phyloP scores from a whole-genome alignment of 75 land plant species.

The Selaginella moellendorffii region DNA sequence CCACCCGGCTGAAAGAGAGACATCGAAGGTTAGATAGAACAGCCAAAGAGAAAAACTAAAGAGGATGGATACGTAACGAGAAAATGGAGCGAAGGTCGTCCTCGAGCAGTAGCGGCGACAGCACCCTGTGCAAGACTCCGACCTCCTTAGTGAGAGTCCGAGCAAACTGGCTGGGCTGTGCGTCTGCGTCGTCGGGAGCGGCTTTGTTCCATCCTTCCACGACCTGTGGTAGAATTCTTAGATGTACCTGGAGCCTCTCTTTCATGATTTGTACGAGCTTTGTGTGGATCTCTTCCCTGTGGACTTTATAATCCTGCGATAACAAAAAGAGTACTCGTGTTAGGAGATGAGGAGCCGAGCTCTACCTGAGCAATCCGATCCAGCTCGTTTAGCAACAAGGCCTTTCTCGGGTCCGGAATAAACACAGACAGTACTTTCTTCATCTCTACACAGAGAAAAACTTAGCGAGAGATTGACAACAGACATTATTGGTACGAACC shows the following conservation, averaged over 20 bases:
- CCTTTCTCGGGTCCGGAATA: constrained; percentile 68
- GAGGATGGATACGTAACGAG: constrained; percentile 36
- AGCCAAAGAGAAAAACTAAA: background rate
- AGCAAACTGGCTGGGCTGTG: constrained; percentile 90
- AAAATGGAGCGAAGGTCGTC: constrained; percentile 71
- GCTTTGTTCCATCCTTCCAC: constrained; percentile 64
- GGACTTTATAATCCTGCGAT: constrained; percentile 83
- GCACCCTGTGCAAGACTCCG: constrained; percentile 64
- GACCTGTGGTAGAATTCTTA: constrained; percentile 67
- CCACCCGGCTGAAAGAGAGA: constrained; percentile 90
- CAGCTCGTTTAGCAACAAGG: constrained; percentile 51
- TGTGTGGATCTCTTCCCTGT: constrained; percentile 88
- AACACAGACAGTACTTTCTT: constrained; percentile 48
- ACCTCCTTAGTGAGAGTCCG: constrained; percentile 94
- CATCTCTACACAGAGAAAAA: constrained; percentile 37
- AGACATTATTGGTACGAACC: constrained; percentile 27
- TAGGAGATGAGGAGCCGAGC: too few relatives aligned
- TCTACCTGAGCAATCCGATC: constrained; percentile 91
- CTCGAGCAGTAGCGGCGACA: constrained; percentile 76
- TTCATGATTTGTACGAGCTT: constrained; percentile 97
- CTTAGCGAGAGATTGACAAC: background rate
- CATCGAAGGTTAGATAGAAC: constrained; percentile 37
- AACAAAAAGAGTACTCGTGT: too few relatives aligned
- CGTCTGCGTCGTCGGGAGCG: constrained; percentile 51
- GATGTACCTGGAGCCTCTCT: constrained; percentile 76